Conservation (phyloP, 345 rosid species). For the Pistacia integerrima region DNA sequence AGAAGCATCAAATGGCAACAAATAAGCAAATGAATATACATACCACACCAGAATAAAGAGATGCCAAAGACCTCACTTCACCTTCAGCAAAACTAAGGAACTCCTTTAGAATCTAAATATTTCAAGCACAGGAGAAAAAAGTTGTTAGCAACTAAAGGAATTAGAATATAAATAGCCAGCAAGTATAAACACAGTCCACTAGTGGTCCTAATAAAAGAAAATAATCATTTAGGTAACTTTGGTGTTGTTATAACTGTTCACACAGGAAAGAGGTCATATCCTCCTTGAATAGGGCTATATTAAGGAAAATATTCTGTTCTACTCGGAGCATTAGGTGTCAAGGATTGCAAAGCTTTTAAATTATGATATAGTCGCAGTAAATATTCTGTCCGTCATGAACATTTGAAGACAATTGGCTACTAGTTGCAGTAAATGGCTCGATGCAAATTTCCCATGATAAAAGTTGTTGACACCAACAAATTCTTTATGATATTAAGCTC, state of each 20-base stretch:
- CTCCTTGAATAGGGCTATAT: background rate
- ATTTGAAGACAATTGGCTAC: background rate
- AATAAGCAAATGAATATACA: conserved; percentile 16
- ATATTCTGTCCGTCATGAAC: background rate
- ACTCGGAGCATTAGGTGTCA: background rate
- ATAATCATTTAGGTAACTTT: background rate
- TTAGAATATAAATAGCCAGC: background rate
- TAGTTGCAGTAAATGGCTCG: background rate
- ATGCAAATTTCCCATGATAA: background rate
- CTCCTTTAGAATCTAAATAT: conserved; percentile 60
- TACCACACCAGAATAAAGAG: conserved; percentile 74
- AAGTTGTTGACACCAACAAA: background rate
- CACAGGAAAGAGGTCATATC: background rate
- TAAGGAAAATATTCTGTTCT: background rate
- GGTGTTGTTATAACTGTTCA: background rate
- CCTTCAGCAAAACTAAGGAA: conserved; percentile 73
- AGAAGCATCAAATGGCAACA: background rate
- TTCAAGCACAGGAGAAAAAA: conserved; percentile 35
- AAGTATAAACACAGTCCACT: conserved; percentile 3
- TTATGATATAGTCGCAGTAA: no score
- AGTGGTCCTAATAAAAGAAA: background rate
- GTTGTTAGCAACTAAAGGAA: conserved; percentile 11
- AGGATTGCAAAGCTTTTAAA: background rate
- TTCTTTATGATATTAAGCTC: background rate
- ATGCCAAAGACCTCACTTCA: conserved; percentile 72